These are phyloP conservation scores for Ophiostoma fasciatum DNA, from an alignment of 2,329 filamentous ascomycete genomes.

Conservation along the genomic window DNA sequence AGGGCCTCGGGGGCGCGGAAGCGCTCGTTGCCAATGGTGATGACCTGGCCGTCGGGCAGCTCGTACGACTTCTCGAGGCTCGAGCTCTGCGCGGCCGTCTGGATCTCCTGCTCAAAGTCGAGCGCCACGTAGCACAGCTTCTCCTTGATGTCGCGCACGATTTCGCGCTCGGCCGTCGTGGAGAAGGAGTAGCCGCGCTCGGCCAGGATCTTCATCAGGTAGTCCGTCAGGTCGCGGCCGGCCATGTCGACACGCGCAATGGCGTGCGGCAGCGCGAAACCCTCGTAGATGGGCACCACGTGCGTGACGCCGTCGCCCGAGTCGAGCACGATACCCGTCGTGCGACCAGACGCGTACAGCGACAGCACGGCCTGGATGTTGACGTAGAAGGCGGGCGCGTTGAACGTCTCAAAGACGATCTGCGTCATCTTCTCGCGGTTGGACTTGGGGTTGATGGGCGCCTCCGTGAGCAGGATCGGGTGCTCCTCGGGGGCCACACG, in stretches of 20 bases:
- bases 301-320: constrained; percentile 99
- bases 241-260: constrained; percentile 99
- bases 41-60: constrained; percentile 97
- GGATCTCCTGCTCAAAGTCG: constrained; percentile 99
- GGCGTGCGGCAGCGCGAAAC: constrained; percentile 99
- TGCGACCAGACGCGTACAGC: constrained; percentile 99
- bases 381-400: constrained; percentile 99
- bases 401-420: constrained; percentile 99
- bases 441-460: constrained; percentile 99
- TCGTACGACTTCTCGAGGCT: constrained; percentile 99
- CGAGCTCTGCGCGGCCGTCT: constrained; percentile 98
- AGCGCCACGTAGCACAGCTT: constrained; percentile 99
- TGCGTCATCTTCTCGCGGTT: constrained; percentile 99
- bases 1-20: constrained; percentile 99
- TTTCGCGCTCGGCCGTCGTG: constrained; percentile 99
- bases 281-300: constrained; percentile 99
- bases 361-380: constrained; percentile 99
- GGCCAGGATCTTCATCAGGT: constrained; percentile 99
- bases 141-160: constrained; percentile 99
- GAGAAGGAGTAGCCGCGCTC: constrained; percentile 99
- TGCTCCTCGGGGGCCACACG: constrained; percentile 99
- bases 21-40: constrained; percentile 99
- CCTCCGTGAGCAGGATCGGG: constrained; percentile 97
- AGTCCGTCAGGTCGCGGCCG: constrained; percentile 98
- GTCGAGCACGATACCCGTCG: constrained; percentile 99